These are phyloP conservation scores for Xylaria longipes DNA, from an alignment of 495 filamentous ascomycete species.

Conservation along the genomic window DNA sequence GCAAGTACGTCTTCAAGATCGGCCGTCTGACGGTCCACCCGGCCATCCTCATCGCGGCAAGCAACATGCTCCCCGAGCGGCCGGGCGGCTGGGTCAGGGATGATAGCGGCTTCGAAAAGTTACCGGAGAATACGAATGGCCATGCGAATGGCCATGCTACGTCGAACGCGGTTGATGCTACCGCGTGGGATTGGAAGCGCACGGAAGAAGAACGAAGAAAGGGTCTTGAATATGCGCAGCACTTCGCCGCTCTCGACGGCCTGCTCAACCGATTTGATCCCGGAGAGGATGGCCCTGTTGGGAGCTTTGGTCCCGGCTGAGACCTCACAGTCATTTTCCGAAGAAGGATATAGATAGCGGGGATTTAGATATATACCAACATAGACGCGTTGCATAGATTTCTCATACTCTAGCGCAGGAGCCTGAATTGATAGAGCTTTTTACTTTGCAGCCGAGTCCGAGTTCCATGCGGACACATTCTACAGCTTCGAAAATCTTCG, in stretches of 20 bases:
- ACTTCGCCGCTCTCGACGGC: slow-evolving; percentile 59
- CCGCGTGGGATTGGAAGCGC: slow-evolving; percentile 56
- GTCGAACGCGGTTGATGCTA: slow-evolving; percentile 31
- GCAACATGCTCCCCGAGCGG: slow-evolving; percentile 70
- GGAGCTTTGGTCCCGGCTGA: slow-evolving; percentile 52
- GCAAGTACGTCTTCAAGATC: slow-evolving; percentile 68
- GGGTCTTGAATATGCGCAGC: slow-evolving; percentile 54
- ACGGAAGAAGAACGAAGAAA: slow-evolving; percentile 53
- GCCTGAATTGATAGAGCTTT: not conserved
- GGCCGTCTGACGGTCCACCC: slow-evolving; percentile 85
- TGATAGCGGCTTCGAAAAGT: slow-evolving; percentile 33
- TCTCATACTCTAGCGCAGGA: not conserved
- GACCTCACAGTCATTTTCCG: slow-evolving; percentile 19
- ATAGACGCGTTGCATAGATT: slow-evolving; percentile 16
- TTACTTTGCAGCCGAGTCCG: not conserved
- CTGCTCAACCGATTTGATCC: slow-evolving; percentile 56
- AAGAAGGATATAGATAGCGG: slow-evolving; percentile 1
- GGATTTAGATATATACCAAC: slow-evolving; percentile 11
- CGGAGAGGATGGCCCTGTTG: slow-evolving; percentile 54
- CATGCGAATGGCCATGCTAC: slow-evolving; percentile 39
- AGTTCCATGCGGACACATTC: not conserved
- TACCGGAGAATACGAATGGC: slow-evolving; percentile 21
- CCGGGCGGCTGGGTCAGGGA: slow-evolving; percentile 54
- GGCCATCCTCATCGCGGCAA: slow-evolving; percentile 72
- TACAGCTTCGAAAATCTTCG: not conserved